phyloP scores from a whole-genome alignment of 2,329 filamentous ascomycete genomes.

The Botrytis paeoniae region DNA sequence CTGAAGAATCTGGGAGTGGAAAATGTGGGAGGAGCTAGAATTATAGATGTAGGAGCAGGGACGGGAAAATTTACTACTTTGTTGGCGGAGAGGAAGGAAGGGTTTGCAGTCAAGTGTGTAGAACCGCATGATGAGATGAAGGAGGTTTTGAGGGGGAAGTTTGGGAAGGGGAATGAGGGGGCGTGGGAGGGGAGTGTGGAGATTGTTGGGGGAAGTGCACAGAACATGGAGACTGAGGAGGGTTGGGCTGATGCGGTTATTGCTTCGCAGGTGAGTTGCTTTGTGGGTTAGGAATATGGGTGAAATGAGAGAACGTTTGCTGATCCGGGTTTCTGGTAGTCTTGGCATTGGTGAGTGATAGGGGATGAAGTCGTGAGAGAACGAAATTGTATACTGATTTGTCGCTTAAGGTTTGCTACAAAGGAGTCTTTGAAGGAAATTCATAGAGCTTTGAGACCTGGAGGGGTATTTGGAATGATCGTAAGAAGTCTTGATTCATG shows the following conservation, averaged over 20 bases:
- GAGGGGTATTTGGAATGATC: constrained; percentile 60
- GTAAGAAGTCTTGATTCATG: not conserved
- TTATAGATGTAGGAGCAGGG: constrained; percentile 65
- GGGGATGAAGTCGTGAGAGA: not conserved
- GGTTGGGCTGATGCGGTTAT: constrained; percentile 64
- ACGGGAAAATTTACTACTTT: constrained; percentile 69
- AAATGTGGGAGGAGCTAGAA: constrained; percentile 44
- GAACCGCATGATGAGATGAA: constrained; percentile 68
- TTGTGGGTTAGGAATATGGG: not conserved
- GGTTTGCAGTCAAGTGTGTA: constrained; percentile 58
- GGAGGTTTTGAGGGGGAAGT: constrained; percentile 56
- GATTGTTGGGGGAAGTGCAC: constrained; percentile 57
- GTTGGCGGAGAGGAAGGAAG: constrained; percentile 56
- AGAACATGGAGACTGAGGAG: constrained; percentile 52
- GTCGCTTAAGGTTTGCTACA: constrained; percentile 59
- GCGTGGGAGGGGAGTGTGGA: constrained; percentile 50
- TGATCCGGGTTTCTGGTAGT: constrained; percentile 36
- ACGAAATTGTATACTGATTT: constrained; percentile 3
- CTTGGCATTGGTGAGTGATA: constrained; percentile 45
- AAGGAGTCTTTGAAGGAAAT: constrained; percentile 61
- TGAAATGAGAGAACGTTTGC: constrained; percentile 14
- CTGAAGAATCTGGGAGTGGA: constrained; percentile 54
- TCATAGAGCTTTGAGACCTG: constrained; percentile 60
- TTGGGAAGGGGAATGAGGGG: constrained; percentile 43
- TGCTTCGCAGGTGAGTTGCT: constrained; percentile 59